Base-by-base conservation (phyloP, 2,329 filamentous ascomycete species). In the Clonostachys sp. region DNA sequence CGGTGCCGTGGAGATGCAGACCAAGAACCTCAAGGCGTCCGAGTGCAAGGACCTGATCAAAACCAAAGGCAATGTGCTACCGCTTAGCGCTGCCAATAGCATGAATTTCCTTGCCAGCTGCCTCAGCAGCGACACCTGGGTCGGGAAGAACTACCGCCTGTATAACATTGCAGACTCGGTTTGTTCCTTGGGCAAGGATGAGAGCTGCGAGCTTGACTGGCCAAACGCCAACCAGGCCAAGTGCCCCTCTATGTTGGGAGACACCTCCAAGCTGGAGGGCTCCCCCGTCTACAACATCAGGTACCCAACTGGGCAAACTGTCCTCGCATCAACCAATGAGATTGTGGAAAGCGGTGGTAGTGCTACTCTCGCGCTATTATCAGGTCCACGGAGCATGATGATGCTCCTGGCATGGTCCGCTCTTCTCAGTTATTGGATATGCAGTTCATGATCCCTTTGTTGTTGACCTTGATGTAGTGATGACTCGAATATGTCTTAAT, bases 31-130 rank as follows among this genome's bases (percentile, higher is more conserved):
- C 34, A 66, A 67, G 48, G 66, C 70, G 24, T 64, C 61, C 49
- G 63, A 73, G 30, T 83, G 80, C 63, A 59, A 61, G 12, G 57
- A 61, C 44, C 66, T 83, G n/a, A 67, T 81, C 51, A 54, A 70
- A 38, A 74, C 74, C 10, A 55, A 66, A 30, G 61, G 59, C 44
- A 52, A 58, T 47, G 66, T 59, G 50, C 53, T 74, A 17, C 67
- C 71, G 0, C 63, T 74, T 47, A 68, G 70, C 56, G 76, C 75
- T 1, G 58, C 73, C 48, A 78, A 77, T 59, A 73, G 70, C 65
- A 77, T 78, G 68, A 75, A 78, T 56, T 80, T 68, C 47, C 57
- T 79, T n/a, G 61, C 62, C 12, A 68, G 62, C 52, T 79, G 75
- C 51, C 61, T 75, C 35, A 64, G 56, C 36, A 39, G 3, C 36